Evolutionary conservation across 1,284 basidiomycete species (phyloP).

Genomic region (Xerocomus amazonicus): DNA sequence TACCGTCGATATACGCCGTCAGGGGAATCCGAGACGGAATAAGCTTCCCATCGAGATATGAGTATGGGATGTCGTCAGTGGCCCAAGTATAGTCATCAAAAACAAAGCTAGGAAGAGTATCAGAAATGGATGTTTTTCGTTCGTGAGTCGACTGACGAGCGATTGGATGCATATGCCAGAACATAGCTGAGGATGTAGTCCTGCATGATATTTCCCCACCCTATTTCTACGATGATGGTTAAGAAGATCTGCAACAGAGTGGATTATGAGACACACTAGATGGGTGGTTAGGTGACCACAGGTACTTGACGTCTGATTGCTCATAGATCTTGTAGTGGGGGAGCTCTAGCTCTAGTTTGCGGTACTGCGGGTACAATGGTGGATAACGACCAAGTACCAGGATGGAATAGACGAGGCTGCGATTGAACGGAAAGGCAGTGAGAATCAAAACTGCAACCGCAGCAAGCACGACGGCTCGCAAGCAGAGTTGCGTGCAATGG

Average conservation of each 20-base stretch:
- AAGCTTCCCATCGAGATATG: conserved; percentile 29
- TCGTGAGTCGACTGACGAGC: conserved; percentile 19
- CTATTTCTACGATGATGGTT: conserved; percentile 23
- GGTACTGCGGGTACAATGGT: conserved; percentile 19
- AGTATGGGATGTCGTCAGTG: conserved; percentile 26
- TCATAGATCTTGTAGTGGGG: conserved; percentile 23
- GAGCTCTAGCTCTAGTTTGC: conserved; percentile 12
- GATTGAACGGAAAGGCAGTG: conserved; percentile 26
- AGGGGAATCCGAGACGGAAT: conserved; percentile 38
- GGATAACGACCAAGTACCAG: conserved; percentile 21
- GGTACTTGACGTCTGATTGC: conserved; percentile 25
- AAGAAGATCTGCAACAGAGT: background rate
- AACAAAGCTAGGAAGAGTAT: conserved; percentile 22
- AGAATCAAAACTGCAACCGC: conserved; percentile 13
- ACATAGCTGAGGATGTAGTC: conserved; percentile 30
- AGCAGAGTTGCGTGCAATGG: conserved; percentile 3
- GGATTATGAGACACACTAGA: conserved; percentile 6
- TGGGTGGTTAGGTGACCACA: conserved; percentile 31
- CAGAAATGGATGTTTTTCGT: background rate
- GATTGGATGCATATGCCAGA: conserved; percentile 23
- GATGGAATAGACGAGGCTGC: conserved; percentile 19
- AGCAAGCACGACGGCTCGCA: conserved; percentile 5
- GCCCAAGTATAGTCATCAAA: conserved; percentile 38
- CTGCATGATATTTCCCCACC: conserved; percentile 36
- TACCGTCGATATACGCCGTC: conserved; percentile 25